These are phyloP conservation scores for Dichotomopilus funicola DNA, from an alignment of 2,329 filamentous ascomycete species.

Conservation along the genomic window DNA sequence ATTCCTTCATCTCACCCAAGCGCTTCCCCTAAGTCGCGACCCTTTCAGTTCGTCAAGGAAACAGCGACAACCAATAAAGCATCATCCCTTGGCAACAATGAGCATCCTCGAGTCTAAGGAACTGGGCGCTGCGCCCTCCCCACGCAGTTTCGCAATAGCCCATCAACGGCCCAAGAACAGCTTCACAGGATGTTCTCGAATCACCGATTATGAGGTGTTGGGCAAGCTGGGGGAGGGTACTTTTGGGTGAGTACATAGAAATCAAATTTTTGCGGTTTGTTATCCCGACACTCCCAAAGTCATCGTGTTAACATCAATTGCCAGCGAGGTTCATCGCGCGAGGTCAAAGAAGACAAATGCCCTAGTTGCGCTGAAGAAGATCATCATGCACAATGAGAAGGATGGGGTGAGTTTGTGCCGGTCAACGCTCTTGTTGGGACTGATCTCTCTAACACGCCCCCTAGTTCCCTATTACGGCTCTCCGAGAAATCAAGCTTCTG, in stretches of 20 bases:
- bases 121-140: conserved; percentile 35
- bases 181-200: conserved; percentile 80
- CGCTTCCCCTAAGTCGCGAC: too few species aligned
- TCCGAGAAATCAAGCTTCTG: conserved; percentile 94
- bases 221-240: conserved; percentile 90
- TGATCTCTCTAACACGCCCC: conserved; percentile 1
- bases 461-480: conserved; percentile 91
- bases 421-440: not conserved
- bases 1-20: too few species aligned
- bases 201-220: conserved; percentile 70
- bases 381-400: conserved; percentile 98
- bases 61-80: not conserved
- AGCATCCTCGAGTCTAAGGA: conserved; percentile 20
- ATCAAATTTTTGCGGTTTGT: not conserved
- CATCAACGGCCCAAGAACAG: conserved; percentile 50
- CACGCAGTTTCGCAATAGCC: conserved; percentile 50
- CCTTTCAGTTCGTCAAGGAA: too few species aligned
- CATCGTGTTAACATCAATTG: conserved; percentile 11
- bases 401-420: conserved; percentile 61
- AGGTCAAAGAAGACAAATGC: conserved; percentile 66
- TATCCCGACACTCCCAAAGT: too few species aligned
- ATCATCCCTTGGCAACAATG: conserved; percentile 15
- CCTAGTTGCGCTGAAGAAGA: conserved; percentile 90
- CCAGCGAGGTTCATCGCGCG: conserved; percentile 84
- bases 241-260: conserved; percentile 62